Evolutionary conservation across 2,329 filamentous ascomycete genomes (phyloP), one percentile per base, ranked within the genome.

Genomic region (Ustulina deusta): DNA sequence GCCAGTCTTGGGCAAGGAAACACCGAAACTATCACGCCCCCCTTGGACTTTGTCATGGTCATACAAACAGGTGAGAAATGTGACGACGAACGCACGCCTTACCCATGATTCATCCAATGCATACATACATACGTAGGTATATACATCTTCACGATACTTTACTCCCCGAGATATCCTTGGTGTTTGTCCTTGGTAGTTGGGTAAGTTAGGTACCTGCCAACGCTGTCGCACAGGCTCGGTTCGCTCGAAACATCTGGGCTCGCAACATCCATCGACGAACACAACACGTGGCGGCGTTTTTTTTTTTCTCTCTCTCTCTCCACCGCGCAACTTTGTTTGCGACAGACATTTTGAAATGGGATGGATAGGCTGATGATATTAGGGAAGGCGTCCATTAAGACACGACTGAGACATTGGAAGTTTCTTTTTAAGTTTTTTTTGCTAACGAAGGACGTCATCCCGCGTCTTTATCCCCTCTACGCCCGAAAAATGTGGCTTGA

Each of bases 211-310:
- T 52, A 57, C 61, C 44, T 64, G 25, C 3, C 48, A 59, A 27
- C 55, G 49, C 20, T 49, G 52, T 63, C 46, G 27, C 29, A 59
- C 60, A 15, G 20, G 22, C 55, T 59, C 57, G 42, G 32, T 49
- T 57, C 25, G 20, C n/a, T 52, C 27, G 3, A 49, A 22, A 25
- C 54, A 34, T 46, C 29, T 63, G 36, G 46, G 42, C 46, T 55
- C 64, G 61, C 38, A 49, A 64, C 66, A 54, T 71, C 71, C n/a
- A n/a, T n/a, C 63, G 54, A 7, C 27, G 52, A 61, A 66, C 72
- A 73, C 48, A 63, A 67, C 72, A 73, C 71, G 70, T 72, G 73
- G 71, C 67, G 71, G 48, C 63, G 65, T 67, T 72, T 52, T 51
- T 20, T n/a, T n/a, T n/a, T n/a, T n/a, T n/a, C n/a, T n/a, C n/a